phyloP scores from a whole-genome alignment of 768 basidiomycete species.

The Kwoniella europaea region DNA sequence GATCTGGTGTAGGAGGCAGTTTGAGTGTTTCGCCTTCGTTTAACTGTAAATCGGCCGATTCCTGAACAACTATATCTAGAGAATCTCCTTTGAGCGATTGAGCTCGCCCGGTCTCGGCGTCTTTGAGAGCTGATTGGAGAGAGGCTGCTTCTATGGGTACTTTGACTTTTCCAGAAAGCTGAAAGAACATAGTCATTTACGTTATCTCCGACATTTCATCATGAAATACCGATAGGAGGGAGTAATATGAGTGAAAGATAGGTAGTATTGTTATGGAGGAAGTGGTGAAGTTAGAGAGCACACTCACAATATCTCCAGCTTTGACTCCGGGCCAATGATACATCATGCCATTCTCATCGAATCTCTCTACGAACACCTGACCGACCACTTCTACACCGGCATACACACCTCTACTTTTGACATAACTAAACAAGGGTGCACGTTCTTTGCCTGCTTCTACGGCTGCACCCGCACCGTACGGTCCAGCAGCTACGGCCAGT shows the following conservation, averaged over 20 bases:
- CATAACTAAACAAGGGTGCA: constrained; percentile 56
- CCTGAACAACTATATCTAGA: constrained; percentile 39
- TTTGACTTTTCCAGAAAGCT: constrained; percentile 54
- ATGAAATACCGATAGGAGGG: too few species aligned
- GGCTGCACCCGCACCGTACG: constrained; percentile 57
- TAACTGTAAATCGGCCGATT: constrained; percentile 32
- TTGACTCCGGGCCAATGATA: constrained; percentile 57
- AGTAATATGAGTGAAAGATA: background rate
- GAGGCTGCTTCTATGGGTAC: constrained; percentile 48
- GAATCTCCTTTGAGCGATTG: constrained; percentile 45
- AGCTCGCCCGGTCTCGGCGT: constrained; percentile 52
- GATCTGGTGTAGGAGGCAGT: constrained; percentile 52
- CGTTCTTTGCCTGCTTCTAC: constrained; percentile 54
- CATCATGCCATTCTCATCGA: constrained; percentile 57
- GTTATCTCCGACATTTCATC: too few species aligned
- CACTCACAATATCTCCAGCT: constrained; percentile 55
- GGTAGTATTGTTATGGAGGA: background rate
- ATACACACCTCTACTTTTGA: constrained; percentile 54
- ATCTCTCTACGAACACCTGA: constrained; percentile 56
- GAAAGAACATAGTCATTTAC: too few species aligned
- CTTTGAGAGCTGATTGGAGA: constrained; percentile 44
- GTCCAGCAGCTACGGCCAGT: constrained; percentile 56
- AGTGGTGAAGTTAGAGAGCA: background rate
- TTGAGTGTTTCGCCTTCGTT: constrained; percentile 50
- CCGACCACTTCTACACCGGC: constrained; percentile 58